Evolutionary conservation across 805 yeast genomes (phyloP).

Genomic region (Zygotorulaspora florentina): DNA sequence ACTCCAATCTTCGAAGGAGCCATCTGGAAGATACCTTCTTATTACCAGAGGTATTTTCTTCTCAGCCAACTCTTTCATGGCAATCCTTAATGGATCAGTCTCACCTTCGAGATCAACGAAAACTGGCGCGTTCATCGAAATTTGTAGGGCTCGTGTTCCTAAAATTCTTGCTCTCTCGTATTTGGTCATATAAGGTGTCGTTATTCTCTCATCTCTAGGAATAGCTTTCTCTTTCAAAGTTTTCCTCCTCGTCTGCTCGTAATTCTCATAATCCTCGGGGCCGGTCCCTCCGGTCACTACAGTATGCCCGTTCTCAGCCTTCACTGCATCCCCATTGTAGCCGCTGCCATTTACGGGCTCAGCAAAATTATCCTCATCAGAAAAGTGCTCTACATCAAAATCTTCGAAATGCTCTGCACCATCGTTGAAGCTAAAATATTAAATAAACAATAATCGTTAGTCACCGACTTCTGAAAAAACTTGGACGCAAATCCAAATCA

Average conservation of each 20-base stretch:
- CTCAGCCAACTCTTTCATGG: constrained; percentile 94
- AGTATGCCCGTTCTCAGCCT: constrained; percentile 63
- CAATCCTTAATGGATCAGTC: constrained; percentile 96
- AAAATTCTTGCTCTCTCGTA: constrained; percentile 96
- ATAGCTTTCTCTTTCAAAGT: constrained; percentile 79
- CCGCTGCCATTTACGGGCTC: constrained; percentile 34
- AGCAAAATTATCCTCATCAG: constrained; percentile 58
- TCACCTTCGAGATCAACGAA: constrained; percentile 98
- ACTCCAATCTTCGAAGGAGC: constrained; percentile 97
- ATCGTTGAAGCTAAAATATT: constrained; percentile 51
- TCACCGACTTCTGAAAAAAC: not conserved
- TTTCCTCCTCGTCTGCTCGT: constrained; percentile 46
- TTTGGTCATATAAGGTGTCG: constrained; percentile 99
- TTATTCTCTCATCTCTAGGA: constrained; percentile 80
- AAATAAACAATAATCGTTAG: constrained; percentile 6
- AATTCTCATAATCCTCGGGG: constrained; percentile 45
- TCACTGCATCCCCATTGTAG: constrained; percentile 35
- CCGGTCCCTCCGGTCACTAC: constrained; percentile 69
- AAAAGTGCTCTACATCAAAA: constrained; percentile 79
- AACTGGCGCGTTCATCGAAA: constrained; percentile 97
- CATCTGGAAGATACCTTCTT: constrained; percentile 95
- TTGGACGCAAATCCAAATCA: not conserved
- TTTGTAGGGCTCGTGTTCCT: constrained; percentile 96
- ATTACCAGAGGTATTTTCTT: constrained; percentile 92
- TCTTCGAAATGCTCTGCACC: constrained; percentile 69